phyloP scores from a whole-genome alignment of 2,329 filamentous ascomycete species.

The Sclerotinia sclerotiorum region DNA sequence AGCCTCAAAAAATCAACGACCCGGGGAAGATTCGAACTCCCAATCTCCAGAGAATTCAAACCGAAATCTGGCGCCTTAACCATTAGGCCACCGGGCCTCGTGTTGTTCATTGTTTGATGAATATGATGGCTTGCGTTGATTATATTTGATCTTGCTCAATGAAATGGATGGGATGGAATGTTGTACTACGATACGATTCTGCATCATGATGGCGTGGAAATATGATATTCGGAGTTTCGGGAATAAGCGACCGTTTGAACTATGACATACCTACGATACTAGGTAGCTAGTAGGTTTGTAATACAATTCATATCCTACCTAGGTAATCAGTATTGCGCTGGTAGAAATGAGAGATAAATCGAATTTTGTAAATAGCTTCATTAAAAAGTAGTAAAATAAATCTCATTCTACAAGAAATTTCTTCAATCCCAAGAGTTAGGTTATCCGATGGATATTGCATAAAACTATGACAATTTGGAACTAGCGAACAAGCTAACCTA shows the following conservation, averaged over 20 bases:
- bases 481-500: constrained; percentile 9
- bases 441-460: background rate
- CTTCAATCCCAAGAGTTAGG: background rate
- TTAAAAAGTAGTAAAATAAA: background rate
- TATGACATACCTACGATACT: background rate
- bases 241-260: background rate
- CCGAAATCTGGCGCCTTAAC: constrained; percentile 36
- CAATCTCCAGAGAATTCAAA: constrained; percentile 32
- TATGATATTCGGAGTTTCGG: background rate
- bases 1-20: constrained; percentile 21
- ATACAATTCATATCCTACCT: background rate
- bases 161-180: background rate
- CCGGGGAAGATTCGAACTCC: constrained; percentile 34
- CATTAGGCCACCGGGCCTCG: constrained; percentile 29
- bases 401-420: background rate
- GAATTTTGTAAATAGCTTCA: background rate
- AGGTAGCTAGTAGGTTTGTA: background rate
- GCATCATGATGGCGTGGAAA: too few species aligned
- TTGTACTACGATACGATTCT: background rate
- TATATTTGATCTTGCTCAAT: background rate
- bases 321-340: too few species aligned
- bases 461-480: constrained; percentile 5
- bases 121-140: background rate
- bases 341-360: background rate
- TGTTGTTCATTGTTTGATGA: background rate